phyloP scores from a whole-genome alignment of 2,329 filamentous ascomycete species.

The Nemania abortiva region DNA sequence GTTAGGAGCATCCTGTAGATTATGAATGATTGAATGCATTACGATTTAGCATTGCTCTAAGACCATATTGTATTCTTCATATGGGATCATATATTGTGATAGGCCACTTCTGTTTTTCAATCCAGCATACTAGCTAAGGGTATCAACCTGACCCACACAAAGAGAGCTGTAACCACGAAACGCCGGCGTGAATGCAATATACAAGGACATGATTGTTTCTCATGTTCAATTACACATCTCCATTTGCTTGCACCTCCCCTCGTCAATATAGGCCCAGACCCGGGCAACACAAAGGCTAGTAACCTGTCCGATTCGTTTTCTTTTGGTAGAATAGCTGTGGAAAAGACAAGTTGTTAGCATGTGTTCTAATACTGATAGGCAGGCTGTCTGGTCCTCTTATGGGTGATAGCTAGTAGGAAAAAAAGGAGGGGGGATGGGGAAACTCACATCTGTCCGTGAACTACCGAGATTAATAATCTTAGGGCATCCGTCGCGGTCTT shows the following conservation, averaged over 20 bases:
- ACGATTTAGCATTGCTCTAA: slow-evolving; percentile 27
- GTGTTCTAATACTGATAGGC: background rate
- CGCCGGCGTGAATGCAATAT: slow-evolving; percentile 45
- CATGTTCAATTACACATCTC: background rate
- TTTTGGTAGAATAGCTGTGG: slow-evolving; percentile 72
- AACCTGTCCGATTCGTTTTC: slow-evolving; percentile 72
- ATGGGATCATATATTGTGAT: slow-evolving; percentile 5
- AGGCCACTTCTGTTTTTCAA: slow-evolving; percentile 5
- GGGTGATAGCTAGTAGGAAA: slow-evolving; percentile 56
- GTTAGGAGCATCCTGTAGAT: slow-evolving; percentile 43
- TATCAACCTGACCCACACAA: slow-evolving; percentile 40
- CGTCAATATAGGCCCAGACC: slow-evolving; percentile 58
- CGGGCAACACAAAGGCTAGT: slow-evolving; percentile 64
- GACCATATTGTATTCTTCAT: background rate
- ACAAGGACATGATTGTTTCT: slow-evolving; percentile 20
- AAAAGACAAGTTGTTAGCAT: slow-evolving; percentile 45
- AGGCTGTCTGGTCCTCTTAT: slow-evolving; percentile 9
- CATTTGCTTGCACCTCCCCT: slow-evolving; percentile 20
- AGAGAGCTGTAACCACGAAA: slow-evolving; percentile 41
- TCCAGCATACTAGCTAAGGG: slow-evolving; percentile 25
- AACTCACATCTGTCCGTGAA: slow-evolving; percentile 87
- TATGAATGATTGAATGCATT: slow-evolving; percentile 43
- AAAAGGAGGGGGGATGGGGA: background rate
- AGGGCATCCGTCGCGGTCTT: slow-evolving; percentile 95
- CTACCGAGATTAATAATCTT: slow-evolving; percentile 99